Conservation (phyloP, 2,329 filamentous ascomycete genomes). For the Penicillium sp. region DNA sequence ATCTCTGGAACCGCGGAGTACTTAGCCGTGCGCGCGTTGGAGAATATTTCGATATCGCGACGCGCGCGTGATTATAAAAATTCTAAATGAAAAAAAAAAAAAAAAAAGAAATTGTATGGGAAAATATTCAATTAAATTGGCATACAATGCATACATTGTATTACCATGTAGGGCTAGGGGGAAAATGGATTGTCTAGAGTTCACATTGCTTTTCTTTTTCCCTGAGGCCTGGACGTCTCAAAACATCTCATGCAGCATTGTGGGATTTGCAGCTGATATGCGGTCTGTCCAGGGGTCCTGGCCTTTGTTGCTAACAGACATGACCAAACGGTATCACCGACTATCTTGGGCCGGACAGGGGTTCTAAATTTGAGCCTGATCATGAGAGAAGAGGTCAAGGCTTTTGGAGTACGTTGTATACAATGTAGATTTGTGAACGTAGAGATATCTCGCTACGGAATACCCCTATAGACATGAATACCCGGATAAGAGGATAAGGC, state of each 20-base stretch:
- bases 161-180: not conserved
- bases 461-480: not conserved
- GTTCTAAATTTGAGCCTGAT: not conserved
- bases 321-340: slow-evolving; percentile 26
- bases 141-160: not conserved
- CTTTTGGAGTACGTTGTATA: not conserved
- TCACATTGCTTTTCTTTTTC: slow-evolving; percentile 3
- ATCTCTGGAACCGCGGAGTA: slow-evolving; percentile 12
- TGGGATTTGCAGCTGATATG: slow-evolving; percentile 32
- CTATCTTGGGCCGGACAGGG: slow-evolving; percentile 21
- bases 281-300: slow-evolving; percentile 11
- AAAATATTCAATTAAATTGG: not conserved
- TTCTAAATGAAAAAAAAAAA: not conserved
- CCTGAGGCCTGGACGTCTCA: not conserved
- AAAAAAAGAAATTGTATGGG: too few species aligned
- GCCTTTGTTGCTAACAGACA: slow-evolving; percentile 26
- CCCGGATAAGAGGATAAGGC: slow-evolving; percentile 11
- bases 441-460: too few species aligned
- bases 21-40: slow-evolving; percentile 2
- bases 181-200: not conserved
- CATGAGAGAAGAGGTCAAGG: not conserved
- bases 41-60: not conserved
- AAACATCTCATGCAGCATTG: slow-evolving; percentile 7
- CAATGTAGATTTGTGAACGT: not conserved
- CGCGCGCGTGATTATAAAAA: slow-evolving; percentile 5